Conservation (phyloP, 495 filamentous ascomycete species). For the Cenococcum geophilum region DNA sequence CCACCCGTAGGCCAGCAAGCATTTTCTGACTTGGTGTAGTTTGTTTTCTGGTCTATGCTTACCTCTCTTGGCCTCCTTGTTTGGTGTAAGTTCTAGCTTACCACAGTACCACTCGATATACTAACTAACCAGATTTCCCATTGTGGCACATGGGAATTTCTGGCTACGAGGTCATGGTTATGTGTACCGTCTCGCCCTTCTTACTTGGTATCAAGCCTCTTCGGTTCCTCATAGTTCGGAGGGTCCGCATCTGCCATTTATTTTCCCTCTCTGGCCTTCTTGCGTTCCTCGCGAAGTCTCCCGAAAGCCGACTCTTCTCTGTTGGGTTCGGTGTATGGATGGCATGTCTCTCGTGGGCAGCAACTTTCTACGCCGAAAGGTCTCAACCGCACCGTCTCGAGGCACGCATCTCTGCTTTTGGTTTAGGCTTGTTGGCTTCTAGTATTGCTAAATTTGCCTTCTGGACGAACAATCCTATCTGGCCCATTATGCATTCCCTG, state of each 20-base stretch:
- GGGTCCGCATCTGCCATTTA: slow-evolving; percentile 64
- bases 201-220: slow-evolving; percentile 68
- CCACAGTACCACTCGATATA: neutral
- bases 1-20: neutral
- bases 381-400: slow-evolving; percentile 71
- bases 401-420: slow-evolving; percentile 70
- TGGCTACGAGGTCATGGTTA: slow-evolving; percentile 84
- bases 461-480: slow-evolving; percentile 95
- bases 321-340: slow-evolving; percentile 73
- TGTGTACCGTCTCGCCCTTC: slow-evolving; percentile 75
- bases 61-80: slow-evolving; percentile 82
- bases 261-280: slow-evolving; percentile 72
- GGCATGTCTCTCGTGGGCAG: slow-evolving; percentile 74
- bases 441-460: slow-evolving; percentile 88
- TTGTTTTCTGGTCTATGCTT: slow-evolving; percentile 90
- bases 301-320: slow-evolving; percentile 70
- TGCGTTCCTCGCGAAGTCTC: slow-evolving; percentile 68
- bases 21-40: slow-evolving; percentile 48
- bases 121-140: slow-evolving; percentile 64
- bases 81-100: slow-evolving; percentile 70
- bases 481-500: slow-evolving; percentile 81
- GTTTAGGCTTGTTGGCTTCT: slow-evolving; percentile 75
- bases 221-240: slow-evolving; percentile 59
- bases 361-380: slow-evolving; percentile 70
- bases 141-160: slow-evolving; percentile 99